A percentile compares a stretch with the other conserved stretches of the same genome.
Evolutionary conservation across 352 stramenopile species (phyloP).

Genomic region (Pythium insidiosum): DNA sequence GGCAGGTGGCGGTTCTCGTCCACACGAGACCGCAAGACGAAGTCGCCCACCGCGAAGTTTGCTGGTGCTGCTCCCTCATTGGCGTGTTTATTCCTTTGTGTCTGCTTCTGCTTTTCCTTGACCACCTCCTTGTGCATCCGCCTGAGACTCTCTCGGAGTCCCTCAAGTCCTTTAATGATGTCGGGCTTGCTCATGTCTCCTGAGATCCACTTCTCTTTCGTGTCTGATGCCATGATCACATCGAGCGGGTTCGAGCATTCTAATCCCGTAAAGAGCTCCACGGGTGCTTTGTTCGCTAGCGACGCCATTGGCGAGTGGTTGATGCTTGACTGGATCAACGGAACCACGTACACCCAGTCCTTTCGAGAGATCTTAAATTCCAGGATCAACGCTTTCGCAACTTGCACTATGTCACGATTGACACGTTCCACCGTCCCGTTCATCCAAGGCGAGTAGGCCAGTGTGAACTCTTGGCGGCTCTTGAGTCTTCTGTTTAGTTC

Average conservation of each 20-base stretch:
- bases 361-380: constrained; percentile 17
- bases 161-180: neutral
- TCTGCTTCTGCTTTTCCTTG: constrained; percentile 4
- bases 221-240: neutral
- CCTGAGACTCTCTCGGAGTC: neutral
- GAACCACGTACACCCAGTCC: constrained; percentile 17
- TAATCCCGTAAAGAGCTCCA: constrained; percentile 16
- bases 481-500: constrained; percentile 11
- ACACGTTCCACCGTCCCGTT: constrained; percentile 22
- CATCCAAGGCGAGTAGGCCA: constrained; percentile 21
- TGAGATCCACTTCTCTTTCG: neutral
- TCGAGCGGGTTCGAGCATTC: constrained; percentile 1
- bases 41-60: constrained; percentile 21
- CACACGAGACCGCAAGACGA: constrained; percentile 20
- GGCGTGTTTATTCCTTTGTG: neutral
- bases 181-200: neutral
- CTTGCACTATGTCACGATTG: constrained; percentile 20
- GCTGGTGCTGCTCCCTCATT: neutral
- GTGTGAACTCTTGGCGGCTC: constrained; percentile 17
- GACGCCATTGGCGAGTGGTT: constrained; percentile 21
- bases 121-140: constrained; percentile 11
- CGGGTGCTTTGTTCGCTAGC: constrained; percentile 6
- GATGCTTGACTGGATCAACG: constrained; percentile 17
- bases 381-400: constrained; percentile 12
- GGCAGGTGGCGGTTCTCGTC: constrained; percentile 14